These are phyloP conservation scores for Pinus albicaulis DNA, from an alignment of 75 land plant species.

Conservation along the genomic window DNA sequence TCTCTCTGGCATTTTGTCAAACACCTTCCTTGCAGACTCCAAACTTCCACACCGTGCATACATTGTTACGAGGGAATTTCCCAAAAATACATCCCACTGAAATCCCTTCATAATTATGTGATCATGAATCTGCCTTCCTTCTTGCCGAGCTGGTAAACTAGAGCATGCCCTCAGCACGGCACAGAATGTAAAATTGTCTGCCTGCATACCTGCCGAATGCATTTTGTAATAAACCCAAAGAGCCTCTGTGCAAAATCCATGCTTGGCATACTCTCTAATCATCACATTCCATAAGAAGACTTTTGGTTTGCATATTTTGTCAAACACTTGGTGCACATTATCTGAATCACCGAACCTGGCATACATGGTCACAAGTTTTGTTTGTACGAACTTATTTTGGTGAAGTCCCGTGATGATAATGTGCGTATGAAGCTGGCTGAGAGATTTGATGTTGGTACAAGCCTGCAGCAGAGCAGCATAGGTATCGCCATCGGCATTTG, in stretches of 20 bases:
- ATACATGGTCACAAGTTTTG: neutral
- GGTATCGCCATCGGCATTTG: no score
- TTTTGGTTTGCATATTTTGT: constrained; percentile 2
- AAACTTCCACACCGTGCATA: constrained; percentile 29
- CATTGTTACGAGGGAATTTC: constrained; percentile 31
- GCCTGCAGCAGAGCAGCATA: neutral
- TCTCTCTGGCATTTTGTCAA: constrained; percentile 8
- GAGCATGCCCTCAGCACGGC: constrained; percentile 39
- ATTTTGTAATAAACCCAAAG: constrained; percentile 19
- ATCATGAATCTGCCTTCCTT: constrained; percentile 39
- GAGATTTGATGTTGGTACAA: neutral
- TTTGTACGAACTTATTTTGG: neutral
- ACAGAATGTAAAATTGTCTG: constrained; percentile 48
- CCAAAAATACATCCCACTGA: constrained; percentile 9
- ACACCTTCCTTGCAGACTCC: constrained; percentile 18
- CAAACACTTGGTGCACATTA: neutral
- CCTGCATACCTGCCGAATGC: constrained; percentile 18
- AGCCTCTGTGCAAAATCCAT: constrained; percentile 19
- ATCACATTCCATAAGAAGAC: constrained; percentile 3
- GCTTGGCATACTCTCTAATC: constrained; percentile 3
- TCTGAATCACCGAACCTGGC: neutral
- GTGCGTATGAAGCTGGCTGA: neutral
- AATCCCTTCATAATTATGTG: constrained; percentile 11
- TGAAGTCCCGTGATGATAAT: neutral
- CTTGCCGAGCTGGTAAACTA: constrained; percentile 1